Conservation (phyloP, 2,329 filamentous ascomycete genomes). For the Corinectria fuckeliana region DNA sequence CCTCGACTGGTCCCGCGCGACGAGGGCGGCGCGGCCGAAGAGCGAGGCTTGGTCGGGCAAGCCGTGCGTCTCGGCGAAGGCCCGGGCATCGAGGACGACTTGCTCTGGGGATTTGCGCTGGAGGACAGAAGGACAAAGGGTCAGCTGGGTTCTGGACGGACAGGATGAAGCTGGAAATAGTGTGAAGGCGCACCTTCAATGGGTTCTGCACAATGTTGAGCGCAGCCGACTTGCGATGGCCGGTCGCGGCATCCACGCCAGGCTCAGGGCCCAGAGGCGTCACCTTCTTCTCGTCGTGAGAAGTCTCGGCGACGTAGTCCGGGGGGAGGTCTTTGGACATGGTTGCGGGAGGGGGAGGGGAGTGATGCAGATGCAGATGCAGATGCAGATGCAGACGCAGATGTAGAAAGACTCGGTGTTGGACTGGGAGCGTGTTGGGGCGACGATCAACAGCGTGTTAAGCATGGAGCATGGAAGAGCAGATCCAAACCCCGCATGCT, state of each 20-base stretch:
- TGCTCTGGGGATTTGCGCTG: slow-evolving; percentile 37
- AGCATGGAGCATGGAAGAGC: too few relatives aligned
- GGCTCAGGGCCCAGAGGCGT: not conserved
- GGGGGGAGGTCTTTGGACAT: slow-evolving; percentile 14
- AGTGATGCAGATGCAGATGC: not conserved
- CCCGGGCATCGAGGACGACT: slow-evolving; percentile 49
- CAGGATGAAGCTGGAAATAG: not conserved
- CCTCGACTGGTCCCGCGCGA: slow-evolving; percentile 40
- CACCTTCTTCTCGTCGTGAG: slow-evolving; percentile 22
- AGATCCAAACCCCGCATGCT: too few relatives aligned
- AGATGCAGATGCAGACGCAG: not conserved
- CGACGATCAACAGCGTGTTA: too few relatives aligned
- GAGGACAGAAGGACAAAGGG: too few relatives aligned
- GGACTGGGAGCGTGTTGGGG: too few relatives aligned
- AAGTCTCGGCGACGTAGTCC: not conserved
- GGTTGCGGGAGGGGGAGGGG: not conserved
- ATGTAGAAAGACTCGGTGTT: too few relatives aligned
- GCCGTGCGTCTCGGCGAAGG: slow-evolving; percentile 57
- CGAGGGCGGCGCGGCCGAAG: slow-evolving; percentile 47
- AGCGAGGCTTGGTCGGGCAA: slow-evolving; percentile 56
- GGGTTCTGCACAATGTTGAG: slow-evolving; percentile 45
- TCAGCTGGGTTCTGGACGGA: not conserved
- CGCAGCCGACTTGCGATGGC: slow-evolving; percentile 35
- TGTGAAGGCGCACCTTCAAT: slow-evolving; percentile 35
- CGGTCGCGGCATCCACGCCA: not conserved